Conservation (phyloP, 1,284 basidiomycete species). For the Sphagnurus paluster region DNA sequence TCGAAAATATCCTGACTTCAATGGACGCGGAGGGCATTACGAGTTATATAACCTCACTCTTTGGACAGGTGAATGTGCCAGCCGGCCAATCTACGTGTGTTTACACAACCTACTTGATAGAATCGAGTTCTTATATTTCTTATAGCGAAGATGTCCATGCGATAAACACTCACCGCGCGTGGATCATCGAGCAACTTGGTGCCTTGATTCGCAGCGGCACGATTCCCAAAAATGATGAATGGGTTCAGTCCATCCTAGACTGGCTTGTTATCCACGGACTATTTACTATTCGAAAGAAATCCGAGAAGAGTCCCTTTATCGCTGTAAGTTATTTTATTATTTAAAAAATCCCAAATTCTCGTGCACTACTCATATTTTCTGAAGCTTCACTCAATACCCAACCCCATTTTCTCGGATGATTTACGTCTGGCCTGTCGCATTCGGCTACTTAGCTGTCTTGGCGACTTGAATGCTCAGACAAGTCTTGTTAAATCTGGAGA, state of each 20-base stretch:
- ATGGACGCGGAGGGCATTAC: constrained; percentile 79
- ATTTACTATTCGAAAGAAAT: constrained; percentile 75
- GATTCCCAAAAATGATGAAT: constrained; percentile 81
- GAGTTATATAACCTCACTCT: constrained; percentile 75
- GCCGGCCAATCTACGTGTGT: constrained; percentile 44
- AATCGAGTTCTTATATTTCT: constrained; percentile 6
- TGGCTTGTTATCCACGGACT: constrained; percentile 86
- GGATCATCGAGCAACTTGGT: constrained; percentile 88
- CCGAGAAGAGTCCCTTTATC: constrained; percentile 61
- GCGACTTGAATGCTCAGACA: constrained; percentile 69
- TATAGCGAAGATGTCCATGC: constrained; percentile 47
- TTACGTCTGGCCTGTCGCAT: constrained; percentile 66
- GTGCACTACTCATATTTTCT: constrained; percentile 6
- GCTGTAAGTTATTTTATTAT: constrained; percentile 57
- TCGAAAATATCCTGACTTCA: constrained; percentile 81
- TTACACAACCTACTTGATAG: neutral
- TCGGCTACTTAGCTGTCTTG: constrained; percentile 74
- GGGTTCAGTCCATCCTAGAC: constrained; percentile 75
- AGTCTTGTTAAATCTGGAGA: constrained; percentile 53
- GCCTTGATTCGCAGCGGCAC: constrained; percentile 78
- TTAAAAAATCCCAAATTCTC: neutral
- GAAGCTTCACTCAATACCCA: constrained; percentile 64
- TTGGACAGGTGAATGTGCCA: constrained; percentile 59
- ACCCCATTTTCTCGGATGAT: constrained; percentile 73
- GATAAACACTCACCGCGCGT: constrained; percentile 61